These are phyloP conservation scores for Kandelia obovata DNA, from an alignment of 345 rosid genomes.

Conservation along the genomic window DNA sequence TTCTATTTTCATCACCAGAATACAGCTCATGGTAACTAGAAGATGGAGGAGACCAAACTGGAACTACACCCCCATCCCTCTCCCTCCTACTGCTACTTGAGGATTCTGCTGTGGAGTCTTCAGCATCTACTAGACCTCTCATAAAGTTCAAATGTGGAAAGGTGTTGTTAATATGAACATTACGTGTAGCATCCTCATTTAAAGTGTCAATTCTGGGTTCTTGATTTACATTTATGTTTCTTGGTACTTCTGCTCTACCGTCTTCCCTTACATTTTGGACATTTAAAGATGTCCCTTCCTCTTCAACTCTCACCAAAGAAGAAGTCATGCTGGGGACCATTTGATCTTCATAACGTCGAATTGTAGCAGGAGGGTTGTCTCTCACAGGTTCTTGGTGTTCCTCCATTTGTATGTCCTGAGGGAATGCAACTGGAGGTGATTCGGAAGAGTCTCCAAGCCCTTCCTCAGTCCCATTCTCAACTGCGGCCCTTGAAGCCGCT, in stretches of 20 bases:
- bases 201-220: conserved; percentile 46
- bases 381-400: conserved; percentile 52
- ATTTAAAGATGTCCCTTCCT: conserved; percentile 62
- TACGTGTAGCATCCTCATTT: conserved; percentile 35
- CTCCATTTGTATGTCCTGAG: conserved; percentile 70
- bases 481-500: conserved; percentile 93
- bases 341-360: conserved; percentile 76
- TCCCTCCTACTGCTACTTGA: conserved; percentile 74
- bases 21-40: conserved; percentile 74
- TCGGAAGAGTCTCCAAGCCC: conserved; percentile 96
- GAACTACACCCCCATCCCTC: conserved; percentile 83
- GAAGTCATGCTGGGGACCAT: conserved; percentile 96
- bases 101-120: conserved; percentile 91
- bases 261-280: conserved; percentile 49
- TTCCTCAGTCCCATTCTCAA: conserved; percentile 92
- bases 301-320: conserved; percentile 68
- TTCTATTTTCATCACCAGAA: conserved; percentile 69
- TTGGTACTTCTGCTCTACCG: conserved; percentile 87
- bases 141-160: conserved; percentile 41
- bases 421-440: conserved; percentile 61
- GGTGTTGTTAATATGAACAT: conserved; percentile 28
- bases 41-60: conserved; percentile 85
- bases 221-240: conserved; percentile 47
- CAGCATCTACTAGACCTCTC: conserved; percentile 47
- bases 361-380: conserved; percentile 41